These are phyloP conservation scores for Cornus controversa DNA, from an alignment of 148 eudicot genomes.

Conservation along the genomic window DNA sequence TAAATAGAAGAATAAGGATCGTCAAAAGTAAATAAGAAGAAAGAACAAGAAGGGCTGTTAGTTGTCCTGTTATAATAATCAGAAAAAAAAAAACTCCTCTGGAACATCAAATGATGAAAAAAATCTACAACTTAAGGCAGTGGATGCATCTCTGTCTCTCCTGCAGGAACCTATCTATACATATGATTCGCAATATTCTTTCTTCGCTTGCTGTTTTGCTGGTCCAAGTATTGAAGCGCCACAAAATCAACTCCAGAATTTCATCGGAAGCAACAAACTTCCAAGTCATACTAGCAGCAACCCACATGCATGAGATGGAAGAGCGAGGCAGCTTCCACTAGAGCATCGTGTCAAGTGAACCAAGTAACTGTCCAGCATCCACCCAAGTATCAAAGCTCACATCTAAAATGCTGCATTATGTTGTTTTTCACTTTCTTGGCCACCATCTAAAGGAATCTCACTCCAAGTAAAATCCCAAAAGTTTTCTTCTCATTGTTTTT, in stretches of 20 bases:
- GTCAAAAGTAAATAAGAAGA: too few species aligned
- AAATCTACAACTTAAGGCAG: not conserved
- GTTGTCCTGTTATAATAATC: too few species aligned
- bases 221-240: too few species aligned
- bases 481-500: slow-evolving; percentile 6
- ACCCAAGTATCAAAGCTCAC: not conserved
- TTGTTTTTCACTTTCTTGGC: not conserved
- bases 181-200: not conserved
- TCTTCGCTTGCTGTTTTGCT: not conserved
- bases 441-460: not conserved
- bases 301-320: not conserved
- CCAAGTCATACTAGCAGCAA: not conserved
- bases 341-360: not conserved
- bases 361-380: not conserved
- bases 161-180: not conserved
- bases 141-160: not conserved
- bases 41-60: too few species aligned
- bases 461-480: not conserved
- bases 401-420: not conserved
- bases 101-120: not conserved
- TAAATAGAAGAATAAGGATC: not conserved
- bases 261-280: not conserved
- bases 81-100: not conserved
- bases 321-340: not conserved
- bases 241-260: slow-evolving; percentile 8